Evolutionary conservation across 2,329 filamentous ascomycete species (phyloP).

Genomic region (Xylaria sp.): DNA sequence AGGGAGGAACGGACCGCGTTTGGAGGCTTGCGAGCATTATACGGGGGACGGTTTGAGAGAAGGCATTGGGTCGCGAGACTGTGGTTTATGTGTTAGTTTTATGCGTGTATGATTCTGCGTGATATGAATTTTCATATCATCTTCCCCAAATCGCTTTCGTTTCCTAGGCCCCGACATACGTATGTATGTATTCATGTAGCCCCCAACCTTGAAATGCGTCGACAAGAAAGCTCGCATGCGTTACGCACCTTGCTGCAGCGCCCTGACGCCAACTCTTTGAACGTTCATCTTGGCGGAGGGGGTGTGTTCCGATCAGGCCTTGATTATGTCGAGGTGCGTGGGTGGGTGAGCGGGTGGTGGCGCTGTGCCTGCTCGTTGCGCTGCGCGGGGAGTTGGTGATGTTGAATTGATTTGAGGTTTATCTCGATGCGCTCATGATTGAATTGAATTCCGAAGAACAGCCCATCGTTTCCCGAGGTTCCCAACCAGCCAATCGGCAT

Average conservation of each 20-base stretch:
- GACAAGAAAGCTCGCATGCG: constrained; percentile 10
- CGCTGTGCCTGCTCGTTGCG: constrained; percentile 4
- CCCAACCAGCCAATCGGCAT: constrained; percentile 38
- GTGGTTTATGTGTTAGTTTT: constrained; percentile 44
- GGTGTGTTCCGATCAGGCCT: not conserved
- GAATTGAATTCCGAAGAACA: constrained; percentile 11
- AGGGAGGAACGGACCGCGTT: constrained; percentile 55
- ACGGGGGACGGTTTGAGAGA: constrained; percentile 60
- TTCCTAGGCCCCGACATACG: not conserved
- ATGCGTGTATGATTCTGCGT: too few relatives aligned
- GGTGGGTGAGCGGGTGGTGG: too few relatives aligned
- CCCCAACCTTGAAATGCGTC: constrained; percentile 1
- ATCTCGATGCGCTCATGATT: constrained; percentile 43
- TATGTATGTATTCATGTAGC: not conserved
- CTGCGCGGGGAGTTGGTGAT: not conserved
- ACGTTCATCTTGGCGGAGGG: constrained; percentile 60
- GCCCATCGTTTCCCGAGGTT: constrained; percentile 39
- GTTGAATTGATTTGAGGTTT: constrained; percentile 26
- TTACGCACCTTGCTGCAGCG: constrained; percentile 66
- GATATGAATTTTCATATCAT: too few relatives aligned
- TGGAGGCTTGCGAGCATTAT: constrained; percentile 57
- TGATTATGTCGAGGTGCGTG: not conserved
- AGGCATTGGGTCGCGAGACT: constrained; percentile 56
- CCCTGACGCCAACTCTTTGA: constrained; percentile 67
- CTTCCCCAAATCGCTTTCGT: not conserved